phyloP scores from a whole-genome alignment of 768 basidiomycete species.

The Rhodocollybia butyracea region DNA sequence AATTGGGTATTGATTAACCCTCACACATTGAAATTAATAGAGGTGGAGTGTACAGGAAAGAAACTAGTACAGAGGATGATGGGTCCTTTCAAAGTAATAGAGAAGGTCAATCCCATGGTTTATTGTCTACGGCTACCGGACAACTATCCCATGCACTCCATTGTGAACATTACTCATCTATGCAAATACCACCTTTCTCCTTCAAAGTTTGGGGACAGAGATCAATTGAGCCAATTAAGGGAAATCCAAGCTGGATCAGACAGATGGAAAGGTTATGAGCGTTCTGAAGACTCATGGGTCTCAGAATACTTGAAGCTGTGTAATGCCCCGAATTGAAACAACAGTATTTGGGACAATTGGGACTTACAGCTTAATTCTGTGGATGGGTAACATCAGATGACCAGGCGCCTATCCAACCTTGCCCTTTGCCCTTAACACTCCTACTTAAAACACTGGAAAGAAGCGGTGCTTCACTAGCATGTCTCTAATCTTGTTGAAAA shows the following conservation, averaged over 20 bases:
- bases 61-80: conserved; percentile 21
- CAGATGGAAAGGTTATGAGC: conserved; percentile 9
- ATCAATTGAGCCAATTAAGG: not conserved
- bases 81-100: conserved; percentile 23
- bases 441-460: no score
- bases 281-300: conserved; percentile 7
- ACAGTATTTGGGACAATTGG: not conserved
- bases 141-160: conserved; percentile 21
- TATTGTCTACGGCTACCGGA: conserved; percentile 20
- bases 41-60: conserved; percentile 16
- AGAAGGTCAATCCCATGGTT: conserved; percentile 20
- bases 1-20: conserved; percentile 23
- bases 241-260: not conserved
- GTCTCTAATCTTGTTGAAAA: no score
- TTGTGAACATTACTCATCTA: conserved; percentile 22
- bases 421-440: no score
- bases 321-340: conserved; percentile 4
- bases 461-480: no score
- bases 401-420: no score
- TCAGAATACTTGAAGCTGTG: not conserved
- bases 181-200: conserved; percentile 15
- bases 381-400: no score
- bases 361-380: no score
- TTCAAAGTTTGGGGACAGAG: not conserved
- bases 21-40: conserved; percentile 19